Evolutionary conservation across 441 rosid species (phyloP).

Genomic region (Dalechampia spathulata): DNA sequence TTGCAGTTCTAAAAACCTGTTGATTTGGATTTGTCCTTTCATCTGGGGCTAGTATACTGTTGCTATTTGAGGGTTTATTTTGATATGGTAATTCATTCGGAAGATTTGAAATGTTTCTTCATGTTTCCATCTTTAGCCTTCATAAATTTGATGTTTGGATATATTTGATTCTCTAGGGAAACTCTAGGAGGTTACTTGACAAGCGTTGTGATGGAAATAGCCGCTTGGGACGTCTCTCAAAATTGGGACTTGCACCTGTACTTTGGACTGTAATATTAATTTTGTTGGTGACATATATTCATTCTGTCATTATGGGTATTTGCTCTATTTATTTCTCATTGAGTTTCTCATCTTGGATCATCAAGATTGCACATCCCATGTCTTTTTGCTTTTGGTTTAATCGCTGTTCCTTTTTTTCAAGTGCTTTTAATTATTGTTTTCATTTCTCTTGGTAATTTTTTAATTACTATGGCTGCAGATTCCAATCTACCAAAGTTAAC

Average conservation of each 20-base stretch:
- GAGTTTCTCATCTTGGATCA: slow-evolving; percentile 7
- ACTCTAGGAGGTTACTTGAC: slow-evolving; percentile 77
- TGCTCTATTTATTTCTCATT: slow-evolving; percentile 10
- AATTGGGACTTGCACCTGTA: slow-evolving; percentile 78
- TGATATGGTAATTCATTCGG: background rate
- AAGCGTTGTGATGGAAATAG: slow-evolving; percentile 64
- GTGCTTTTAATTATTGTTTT: too few species aligned
- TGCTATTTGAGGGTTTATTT: background rate
- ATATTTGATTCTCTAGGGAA: slow-evolving; percentile 49
- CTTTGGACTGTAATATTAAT: slow-evolving; percentile 66
- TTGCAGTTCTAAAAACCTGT: background rate
- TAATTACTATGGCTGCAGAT: slow-evolving; percentile 38
- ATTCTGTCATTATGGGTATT: slow-evolving; percentile 69
- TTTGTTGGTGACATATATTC: slow-evolving; percentile 51
- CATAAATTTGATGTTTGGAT: slow-evolving; percentile 1
- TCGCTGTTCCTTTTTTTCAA: too few species aligned
- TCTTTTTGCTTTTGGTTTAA: background rate
- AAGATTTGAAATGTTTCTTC: background rate
- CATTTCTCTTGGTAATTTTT: slow-evolving; percentile 4
- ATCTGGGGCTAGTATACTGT: background rate
- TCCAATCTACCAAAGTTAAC: slow-evolving; percentile 71
- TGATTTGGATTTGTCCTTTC: background rate
- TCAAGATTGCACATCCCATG: slow-evolving; percentile 8
- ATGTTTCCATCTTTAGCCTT: background rate
- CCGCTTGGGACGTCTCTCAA: slow-evolving; percentile 63